Percentiles rank a stretch among this genome's conserved stretches.
These are phyloP conservation scores for Hypoxylon sp. DNA, from an alignment of 2,329 filamentous ascomycete species.

Conservation along the genomic window DNA sequence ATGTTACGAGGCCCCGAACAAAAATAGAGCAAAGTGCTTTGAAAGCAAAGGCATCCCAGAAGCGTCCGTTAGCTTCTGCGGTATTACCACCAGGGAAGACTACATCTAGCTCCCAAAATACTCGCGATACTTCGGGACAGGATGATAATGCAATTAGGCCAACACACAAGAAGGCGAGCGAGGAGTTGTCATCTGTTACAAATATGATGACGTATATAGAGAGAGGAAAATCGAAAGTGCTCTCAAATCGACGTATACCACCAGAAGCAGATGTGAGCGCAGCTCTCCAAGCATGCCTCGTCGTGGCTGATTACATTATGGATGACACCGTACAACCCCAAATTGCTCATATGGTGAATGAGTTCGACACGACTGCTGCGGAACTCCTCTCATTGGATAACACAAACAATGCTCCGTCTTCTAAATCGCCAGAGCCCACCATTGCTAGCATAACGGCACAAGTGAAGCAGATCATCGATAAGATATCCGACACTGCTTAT, in stretches of 20 bases:
- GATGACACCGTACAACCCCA: slow-evolving; percentile 53
- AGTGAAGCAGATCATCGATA: slow-evolving; percentile 63
- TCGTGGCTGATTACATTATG: slow-evolving; percentile 52
- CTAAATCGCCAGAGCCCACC: slow-evolving; percentile 39
- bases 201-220: slow-evolving; percentile 52
- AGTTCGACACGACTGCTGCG: slow-evolving; percentile 57
- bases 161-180: slow-evolving; percentile 23
- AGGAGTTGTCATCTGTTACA: slow-evolving; percentile 48
- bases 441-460: slow-evolving; percentile 46
- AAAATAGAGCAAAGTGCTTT: slow-evolving; percentile 31
- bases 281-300: slow-evolving; percentile 51
- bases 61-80: slow-evolving; percentile 25
- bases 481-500: slow-evolving; percentile 74
- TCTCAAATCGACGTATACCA: slow-evolving; percentile 47
- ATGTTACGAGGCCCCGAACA: slow-evolving; percentile 42
- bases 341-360: slow-evolving; percentile 51
- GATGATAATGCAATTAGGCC: slow-evolving; percentile 14
- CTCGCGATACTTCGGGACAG: slow-evolving; percentile 13
- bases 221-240: slow-evolving; percentile 47
- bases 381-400: slow-evolving; percentile 56
- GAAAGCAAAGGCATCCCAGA: slow-evolving; percentile 2
- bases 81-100: slow-evolving; percentile 30
- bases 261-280: slow-evolving; percentile 51
- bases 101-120: slow-evolving; percentile 6
- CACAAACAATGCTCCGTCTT: slow-evolving; percentile 26